phyloP scores from a whole-genome alignment of 768 basidiomycete genomes.

The Boletus sp. region DNA sequence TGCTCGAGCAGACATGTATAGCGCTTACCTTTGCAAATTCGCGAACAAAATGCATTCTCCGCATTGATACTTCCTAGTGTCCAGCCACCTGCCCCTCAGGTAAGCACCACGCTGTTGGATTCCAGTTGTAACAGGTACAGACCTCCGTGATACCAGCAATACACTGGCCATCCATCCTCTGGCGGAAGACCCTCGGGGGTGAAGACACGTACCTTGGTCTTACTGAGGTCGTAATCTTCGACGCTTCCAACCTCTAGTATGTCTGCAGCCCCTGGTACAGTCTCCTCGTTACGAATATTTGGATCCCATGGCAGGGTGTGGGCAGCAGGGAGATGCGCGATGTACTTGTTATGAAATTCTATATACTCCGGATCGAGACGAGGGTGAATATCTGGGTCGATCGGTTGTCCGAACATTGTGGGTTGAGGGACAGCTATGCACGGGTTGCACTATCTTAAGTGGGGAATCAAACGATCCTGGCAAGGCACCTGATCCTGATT shows the following conservation, averaged over 20 bases:
- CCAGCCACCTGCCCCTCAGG: slow-evolving; percentile 58
- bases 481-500: not conserved
- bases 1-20: not conserved
- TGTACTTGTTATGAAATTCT: slow-evolving; percentile 51
- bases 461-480: not conserved
- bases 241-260: slow-evolving; percentile 55
- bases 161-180: slow-evolving; percentile 61
- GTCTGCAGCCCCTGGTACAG: slow-evolving; percentile 54
- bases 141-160: slow-evolving; percentile 77
- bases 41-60: slow-evolving; percentile 54
- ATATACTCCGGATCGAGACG: slow-evolving; percentile 67
- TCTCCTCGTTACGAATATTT: slow-evolving; percentile 45
- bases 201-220: slow-evolving; percentile 59
- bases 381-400: slow-evolving; percentile 58
- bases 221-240: slow-evolving; percentile 49
- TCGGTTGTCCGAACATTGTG: slow-evolving; percentile 38
- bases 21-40: slow-evolving; percentile 26
- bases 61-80: slow-evolving; percentile 63
- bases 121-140: slow-evolving; percentile 7
- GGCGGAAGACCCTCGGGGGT: slow-evolving; percentile 53
- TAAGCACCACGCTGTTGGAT: not conserved
- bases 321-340: slow-evolving; percentile 45
- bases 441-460: slow-evolving; percentile 10
- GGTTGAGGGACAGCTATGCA: not conserved
- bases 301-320: slow-evolving; percentile 65